These are phyloP conservation scores for Adansonia digitata DNA, from an alignment of 345 rosid genomes.

Conservation along the genomic window DNA sequence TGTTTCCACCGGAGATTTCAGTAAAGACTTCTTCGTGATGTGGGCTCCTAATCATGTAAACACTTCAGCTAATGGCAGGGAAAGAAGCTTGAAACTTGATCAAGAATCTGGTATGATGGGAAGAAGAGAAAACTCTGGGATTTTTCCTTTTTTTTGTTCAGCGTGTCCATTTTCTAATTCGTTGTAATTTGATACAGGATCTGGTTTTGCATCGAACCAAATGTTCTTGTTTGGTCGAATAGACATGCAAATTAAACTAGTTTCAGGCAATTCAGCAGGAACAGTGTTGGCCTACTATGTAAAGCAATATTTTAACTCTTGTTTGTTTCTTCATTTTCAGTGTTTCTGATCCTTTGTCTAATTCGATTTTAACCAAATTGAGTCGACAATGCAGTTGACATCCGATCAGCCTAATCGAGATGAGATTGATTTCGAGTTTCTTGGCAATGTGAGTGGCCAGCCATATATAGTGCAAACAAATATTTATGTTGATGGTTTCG, in stretches of 20 bases:
- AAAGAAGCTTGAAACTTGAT: slow-evolving; percentile 68
- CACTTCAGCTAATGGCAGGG: slow-evolving; percentile 59
- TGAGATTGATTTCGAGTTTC: slow-evolving; percentile 79
- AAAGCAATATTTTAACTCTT: slow-evolving; percentile 16
- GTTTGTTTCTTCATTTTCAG: background rate
- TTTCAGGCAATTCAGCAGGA: slow-evolving; percentile 80
- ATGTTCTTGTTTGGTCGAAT: slow-evolving; percentile 71
- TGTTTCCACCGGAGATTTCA: slow-evolving; percentile 59
- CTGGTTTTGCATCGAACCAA: slow-evolving; percentile 62
- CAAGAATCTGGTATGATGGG: slow-evolving; percentile 57
- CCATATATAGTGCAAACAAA: slow-evolving; percentile 87
- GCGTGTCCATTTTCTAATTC: background rate
- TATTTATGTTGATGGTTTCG: slow-evolving; percentile 59
- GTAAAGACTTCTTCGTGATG: slow-evolving; percentile 56
- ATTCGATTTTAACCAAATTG: background rate
- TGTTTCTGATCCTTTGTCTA: background rate
- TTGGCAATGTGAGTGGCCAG: slow-evolving; percentile 62
- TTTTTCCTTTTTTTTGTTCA: background rate
- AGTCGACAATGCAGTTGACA: slow-evolving; percentile 34
- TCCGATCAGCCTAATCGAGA: slow-evolving; percentile 75
- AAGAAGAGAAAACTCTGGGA: background rate
- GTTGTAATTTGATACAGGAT: slow-evolving; percentile 34
- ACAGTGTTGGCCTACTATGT: slow-evolving; percentile 79
- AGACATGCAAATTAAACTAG: slow-evolving; percentile 74
- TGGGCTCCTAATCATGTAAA: slow-evolving; percentile 78